Evolutionary conservation across 768 basidiomycete genomes (phyloP).

Genomic region (Suillus weaverae): DNA sequence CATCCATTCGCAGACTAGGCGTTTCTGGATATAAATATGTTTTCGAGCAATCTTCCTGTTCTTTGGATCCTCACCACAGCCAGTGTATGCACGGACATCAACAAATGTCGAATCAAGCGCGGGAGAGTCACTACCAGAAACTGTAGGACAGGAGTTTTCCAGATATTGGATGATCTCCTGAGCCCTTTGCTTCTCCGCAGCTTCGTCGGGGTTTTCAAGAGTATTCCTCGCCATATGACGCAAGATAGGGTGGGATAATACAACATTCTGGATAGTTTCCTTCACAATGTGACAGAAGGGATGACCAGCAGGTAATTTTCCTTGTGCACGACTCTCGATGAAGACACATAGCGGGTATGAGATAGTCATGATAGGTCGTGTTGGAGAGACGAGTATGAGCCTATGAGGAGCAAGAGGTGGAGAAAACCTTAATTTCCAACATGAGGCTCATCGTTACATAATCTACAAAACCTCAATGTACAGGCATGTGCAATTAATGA

Average conservation of each 20-base stretch:
- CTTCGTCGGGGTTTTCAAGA: neutral
- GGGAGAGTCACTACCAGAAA: neutral
- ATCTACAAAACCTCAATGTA: too few species aligned
- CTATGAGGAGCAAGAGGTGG: too few species aligned
- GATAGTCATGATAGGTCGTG: neutral
- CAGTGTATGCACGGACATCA: neutral
- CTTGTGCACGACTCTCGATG: neutral
- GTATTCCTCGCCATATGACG: neutral
- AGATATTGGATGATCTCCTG: neutral
- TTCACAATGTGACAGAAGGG: neutral
- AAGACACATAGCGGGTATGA: neutral
- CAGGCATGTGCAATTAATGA: too few species aligned
- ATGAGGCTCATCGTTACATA: too few species aligned
- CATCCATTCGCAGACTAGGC: neutral
- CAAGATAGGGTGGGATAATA: neutral
- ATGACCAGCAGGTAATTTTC: neutral
- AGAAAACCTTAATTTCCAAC: too few species aligned
- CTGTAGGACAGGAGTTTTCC: neutral
- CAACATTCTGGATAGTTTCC: neutral
- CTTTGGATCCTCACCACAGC: neutral
- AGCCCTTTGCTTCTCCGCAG: neutral
- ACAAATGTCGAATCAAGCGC: neutral
- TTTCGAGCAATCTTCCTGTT: neutral
- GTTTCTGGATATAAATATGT: neutral
- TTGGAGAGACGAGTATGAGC: neutral